A percentile compares a stretch with the other conserved stretches of the same genome.
Conservation (phyloP, 2,329 filamentous ascomycete genomes). For the Neofusicoccum kwambonambiense region DNA sequence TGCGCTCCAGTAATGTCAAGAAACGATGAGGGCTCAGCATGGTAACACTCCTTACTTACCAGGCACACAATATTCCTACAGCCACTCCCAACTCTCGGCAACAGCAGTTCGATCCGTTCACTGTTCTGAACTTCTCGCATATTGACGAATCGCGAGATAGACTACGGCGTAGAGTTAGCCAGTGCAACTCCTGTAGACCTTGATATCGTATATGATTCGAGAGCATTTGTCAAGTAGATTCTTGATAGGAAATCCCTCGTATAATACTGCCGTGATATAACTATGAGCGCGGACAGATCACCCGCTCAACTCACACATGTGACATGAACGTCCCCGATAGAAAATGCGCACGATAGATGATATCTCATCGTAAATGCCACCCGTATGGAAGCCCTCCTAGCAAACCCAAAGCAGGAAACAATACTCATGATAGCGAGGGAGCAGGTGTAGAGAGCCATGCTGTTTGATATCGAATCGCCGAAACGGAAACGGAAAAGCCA, state of each 20-base stretch:
- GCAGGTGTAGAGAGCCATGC: background rate
- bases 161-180: too few species aligned
- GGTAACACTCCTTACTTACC: too few species aligned
- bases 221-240: background rate
- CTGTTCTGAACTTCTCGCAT: too few species aligned
- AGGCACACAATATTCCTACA: too few species aligned
- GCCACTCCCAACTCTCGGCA: too few species aligned
- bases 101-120: too few species aligned
- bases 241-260: background rate
- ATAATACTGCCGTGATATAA: background rate
- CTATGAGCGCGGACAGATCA: background rate
- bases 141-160: too few species aligned
- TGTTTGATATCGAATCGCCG: background rate
- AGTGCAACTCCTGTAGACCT: too few species aligned
- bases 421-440: slow-evolving; percentile 3
- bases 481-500: background rate
- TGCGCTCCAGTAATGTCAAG: too few species aligned
- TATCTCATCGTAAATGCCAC: background rate
- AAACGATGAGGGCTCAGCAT: too few species aligned
- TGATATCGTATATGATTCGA: background rate
- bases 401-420: background rate
- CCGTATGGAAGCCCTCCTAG: background rate
- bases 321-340: background rate
- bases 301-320: background rate
- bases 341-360: background rate